These are phyloP conservation scores for Globisporangium cystogenes DNA, from an alignment of 352 stramenopile genomes.

Conservation along the genomic window DNA sequence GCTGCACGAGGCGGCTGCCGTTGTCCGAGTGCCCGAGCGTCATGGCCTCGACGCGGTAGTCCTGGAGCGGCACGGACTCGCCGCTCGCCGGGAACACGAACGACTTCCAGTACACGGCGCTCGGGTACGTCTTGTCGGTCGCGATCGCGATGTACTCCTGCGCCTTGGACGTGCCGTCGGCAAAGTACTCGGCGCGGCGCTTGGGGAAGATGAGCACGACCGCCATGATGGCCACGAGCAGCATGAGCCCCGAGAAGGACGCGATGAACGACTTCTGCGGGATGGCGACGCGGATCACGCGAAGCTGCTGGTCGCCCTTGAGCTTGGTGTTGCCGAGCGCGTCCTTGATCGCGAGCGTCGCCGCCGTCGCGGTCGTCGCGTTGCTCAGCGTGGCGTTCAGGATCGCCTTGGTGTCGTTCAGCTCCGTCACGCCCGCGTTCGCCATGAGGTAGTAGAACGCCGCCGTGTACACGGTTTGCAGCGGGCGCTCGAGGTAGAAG, in stretches of 20 bases:
- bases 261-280: constrained; percentile 25
- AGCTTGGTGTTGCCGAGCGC: constrained; percentile 22
- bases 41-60: constrained; percentile 6
- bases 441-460: constrained; percentile 49
- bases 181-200: constrained; percentile 22
- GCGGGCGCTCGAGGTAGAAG: constrained; percentile 33
- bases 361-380: neutral
- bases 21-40: constrained; percentile 5
- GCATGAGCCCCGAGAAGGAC: constrained; percentile 19
- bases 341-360: constrained; percentile 5
- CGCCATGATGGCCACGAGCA: constrained; percentile 17
- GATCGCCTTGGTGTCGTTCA: constrained; percentile 6
- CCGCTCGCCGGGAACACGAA: constrained; percentile 8
- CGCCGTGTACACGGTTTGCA: constrained; percentile 43
- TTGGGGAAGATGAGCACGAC: constrained; percentile 23
- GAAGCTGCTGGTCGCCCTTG: constrained; percentile 28
- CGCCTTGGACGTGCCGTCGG: constrained; percentile 17
- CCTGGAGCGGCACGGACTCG: constrained; percentile 4
- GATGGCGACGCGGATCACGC: constrained; percentile 25
- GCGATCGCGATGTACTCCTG: constrained; percentile 17
- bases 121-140: constrained; percentile 17
- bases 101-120: constrained; percentile 23
- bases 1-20: constrained; percentile 1
- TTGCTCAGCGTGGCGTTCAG: neutral
- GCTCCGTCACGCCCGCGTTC: constrained; percentile 25